Evolutionary conservation across 75 land plant species (phyloP), one percentile per base, ranked within the genome.

Genomic region (Pinus tabuliformis): DNA sequence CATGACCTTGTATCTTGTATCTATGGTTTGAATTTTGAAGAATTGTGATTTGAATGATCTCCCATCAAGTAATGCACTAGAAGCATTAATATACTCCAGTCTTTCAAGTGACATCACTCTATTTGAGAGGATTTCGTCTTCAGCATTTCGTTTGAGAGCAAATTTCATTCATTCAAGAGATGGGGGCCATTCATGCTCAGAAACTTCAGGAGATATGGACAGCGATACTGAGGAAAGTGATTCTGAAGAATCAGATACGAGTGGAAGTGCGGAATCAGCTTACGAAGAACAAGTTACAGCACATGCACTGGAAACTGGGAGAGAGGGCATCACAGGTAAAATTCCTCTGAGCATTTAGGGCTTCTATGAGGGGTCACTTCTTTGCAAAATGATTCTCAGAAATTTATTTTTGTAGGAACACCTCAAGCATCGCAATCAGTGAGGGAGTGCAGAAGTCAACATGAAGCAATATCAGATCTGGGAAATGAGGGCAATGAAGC

Each of bases 51-150:
- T 97, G 76, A 76, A 89, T 65, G 89, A 91, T 58, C 81, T 86
- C 20, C 70, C 78, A 39, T 77, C 87, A 2, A 79, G 78, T 24
- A 85, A 82, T 78, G 95, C 85, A 76, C 80, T 91, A 22, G 99
- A 97, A 77, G 73, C 83, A 52, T 68, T 87, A 61, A 88, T 97
- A 68, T 65, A 73, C 72, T 89, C 93, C 33, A 87, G 91, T 36
- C 89, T 97, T 75, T 86, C 95, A 17, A 89, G 98, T 74, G 99
- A 97, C 75, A 85, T 94, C 26, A 89, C 88, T 20, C 68, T 97
- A 59, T 97, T 95, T 87, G 99, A 97, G 76, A 85, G 92, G 80
- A 91, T 94, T 16, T 87, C 92, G 16, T 77, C 84, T 59, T 89
- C 91, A 72, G 84, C 96, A 58, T 97, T 89, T 78, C 89, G 95